Evolutionary conservation across 2,329 filamentous ascomycete genomes (phyloP).

Genomic region (Myotisia sp.): DNA sequence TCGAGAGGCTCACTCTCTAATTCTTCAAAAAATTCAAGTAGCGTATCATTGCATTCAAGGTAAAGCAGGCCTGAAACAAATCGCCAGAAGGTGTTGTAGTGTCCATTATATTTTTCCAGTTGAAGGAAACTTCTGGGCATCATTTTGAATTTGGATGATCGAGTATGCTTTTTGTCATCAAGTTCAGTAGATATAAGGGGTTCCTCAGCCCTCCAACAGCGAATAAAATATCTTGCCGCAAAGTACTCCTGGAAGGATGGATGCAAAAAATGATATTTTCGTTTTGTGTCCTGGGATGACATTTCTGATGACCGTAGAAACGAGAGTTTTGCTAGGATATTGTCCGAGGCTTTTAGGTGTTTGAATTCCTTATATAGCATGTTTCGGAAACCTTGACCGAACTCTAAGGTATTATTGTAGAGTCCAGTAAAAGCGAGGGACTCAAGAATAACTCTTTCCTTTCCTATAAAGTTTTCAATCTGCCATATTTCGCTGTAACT

Average conservation of each 20-base stretch:
- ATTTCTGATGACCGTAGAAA: constrained; percentile 19
- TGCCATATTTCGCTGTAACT: too few relatives aligned
- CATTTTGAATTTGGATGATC: neutral
- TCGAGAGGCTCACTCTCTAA: constrained; percentile 25
- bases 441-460: too few relatives aligned
- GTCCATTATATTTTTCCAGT: constrained; percentile 26
- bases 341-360: neutral
- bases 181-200: constrained; percentile 9
- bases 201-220: constrained; percentile 16
- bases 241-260: constrained; percentile 34
- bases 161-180: too few relatives aligned
- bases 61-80: constrained; percentile 30
- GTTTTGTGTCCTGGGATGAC: constrained; percentile 11
- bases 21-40: constrained; percentile 17
- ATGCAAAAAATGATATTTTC: constrained; percentile 30
- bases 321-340: constrained; percentile 17
- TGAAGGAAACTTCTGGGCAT: constrained; percentile 17
- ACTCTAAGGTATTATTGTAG: constrained; percentile 22
- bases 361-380: neutral
- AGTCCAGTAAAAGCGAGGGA: constrained; percentile 29
- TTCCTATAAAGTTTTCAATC: too few relatives aligned
- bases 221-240: constrained; percentile 18
- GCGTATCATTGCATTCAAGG: constrained; percentile 6
- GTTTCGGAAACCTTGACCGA: constrained; percentile 11
- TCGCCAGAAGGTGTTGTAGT: constrained; percentile 31